Percentiles rank a stretch among this genome's conserved stretches.
phyloP scores from a whole-genome alignment of 768 basidiomycete species.

The Austroboletus eburneus region DNA sequence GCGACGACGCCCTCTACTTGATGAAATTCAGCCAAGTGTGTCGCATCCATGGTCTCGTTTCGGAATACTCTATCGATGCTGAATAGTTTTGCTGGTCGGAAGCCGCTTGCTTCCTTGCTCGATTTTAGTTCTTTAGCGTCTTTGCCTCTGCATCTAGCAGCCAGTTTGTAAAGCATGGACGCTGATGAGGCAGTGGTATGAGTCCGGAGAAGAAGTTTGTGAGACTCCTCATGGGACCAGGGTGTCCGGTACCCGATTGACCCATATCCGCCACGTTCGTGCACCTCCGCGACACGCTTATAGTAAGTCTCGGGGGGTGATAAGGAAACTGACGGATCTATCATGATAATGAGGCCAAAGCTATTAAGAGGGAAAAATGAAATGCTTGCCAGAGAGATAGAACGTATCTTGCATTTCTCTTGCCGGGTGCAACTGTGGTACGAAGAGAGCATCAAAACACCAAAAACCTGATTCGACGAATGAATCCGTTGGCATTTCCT shows the following conservation, averaged over 20 bases:
- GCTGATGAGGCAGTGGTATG: constrained; percentile 96
- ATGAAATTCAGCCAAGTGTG: constrained; percentile 98
- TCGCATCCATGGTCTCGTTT: constrained; percentile 98
- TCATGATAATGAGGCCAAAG: constrained; percentile 3
- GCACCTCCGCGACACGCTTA: constrained; percentile 74
- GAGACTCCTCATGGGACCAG: constrained; percentile 90
- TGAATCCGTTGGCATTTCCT: constrained; percentile 95
- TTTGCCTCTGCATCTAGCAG: constrained; percentile 75
- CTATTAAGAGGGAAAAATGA: neutral
- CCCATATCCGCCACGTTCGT: constrained; percentile 84
- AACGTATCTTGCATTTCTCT: constrained; percentile 98
- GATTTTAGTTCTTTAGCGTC: constrained; percentile 13
- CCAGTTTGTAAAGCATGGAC: constrained; percentile 90
- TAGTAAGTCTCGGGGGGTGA: constrained; percentile 81
- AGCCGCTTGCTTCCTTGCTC: constrained; percentile 53
- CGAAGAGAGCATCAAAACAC: constrained; percentile 98
- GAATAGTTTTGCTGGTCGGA: constrained; percentile 91
- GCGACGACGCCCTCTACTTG: constrained; percentile 99
- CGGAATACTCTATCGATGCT: constrained; percentile 98
- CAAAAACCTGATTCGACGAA: constrained; percentile 99
- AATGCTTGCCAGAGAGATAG: constrained; percentile 78
- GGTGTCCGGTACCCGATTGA: constrained; percentile 97
- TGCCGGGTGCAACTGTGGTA: constrained; percentile 98
- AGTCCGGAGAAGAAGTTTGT: constrained; percentile 88
- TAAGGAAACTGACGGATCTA: constrained; percentile 77